Conservation (phyloP, 1,139 yeast genomes). For the Nakaseomyces sp. region DNA sequence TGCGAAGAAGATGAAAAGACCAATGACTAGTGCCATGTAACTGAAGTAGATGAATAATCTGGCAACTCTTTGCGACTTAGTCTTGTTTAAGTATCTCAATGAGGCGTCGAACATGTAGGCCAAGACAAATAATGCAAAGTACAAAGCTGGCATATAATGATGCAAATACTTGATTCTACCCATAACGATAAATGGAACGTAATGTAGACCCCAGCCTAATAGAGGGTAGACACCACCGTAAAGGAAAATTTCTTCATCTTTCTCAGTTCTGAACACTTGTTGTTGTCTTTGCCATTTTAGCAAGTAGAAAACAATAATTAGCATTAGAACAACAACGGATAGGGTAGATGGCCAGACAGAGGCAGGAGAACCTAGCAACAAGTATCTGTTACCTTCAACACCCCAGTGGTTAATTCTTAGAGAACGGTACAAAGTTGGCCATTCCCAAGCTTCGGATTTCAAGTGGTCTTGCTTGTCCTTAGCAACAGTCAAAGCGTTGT, state of each 20-base stretch:
- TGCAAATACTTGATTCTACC: constrained; percentile 96
- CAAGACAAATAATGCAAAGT: constrained; percentile 82
- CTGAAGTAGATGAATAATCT: constrained; percentile 33
- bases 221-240: constrained; percentile 88
- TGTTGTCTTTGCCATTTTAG: constrained; percentile 93
- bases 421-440: constrained; percentile 93
- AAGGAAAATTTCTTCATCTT: constrained; percentile 38
- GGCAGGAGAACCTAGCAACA: constrained; percentile 85
- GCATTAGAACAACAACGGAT: constrained; percentile 56
- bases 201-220: constrained; percentile 93
- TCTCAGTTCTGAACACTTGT: constrained; percentile 45
- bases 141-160: constrained; percentile 92
- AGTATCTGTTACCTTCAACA: constrained; percentile 69
- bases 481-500: constrained; percentile 92
- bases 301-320: constrained; percentile 47
- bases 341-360: constrained; percentile 88
- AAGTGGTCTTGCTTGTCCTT: constrained; percentile 82
- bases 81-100: constrained; percentile 36
- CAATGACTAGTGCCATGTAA: constrained; percentile 53
- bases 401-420: constrained; percentile 96
- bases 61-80: constrained; percentile 26
- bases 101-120: constrained; percentile 65
- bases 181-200: constrained; percentile 83
- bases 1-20: constrained; percentile 63
- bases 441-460: constrained; percentile 93